Percentiles rank a stretch among this genome's conserved stretches.
Conservation (phyloP, 257 asterid species). For the Misopates orontium region DNA sequence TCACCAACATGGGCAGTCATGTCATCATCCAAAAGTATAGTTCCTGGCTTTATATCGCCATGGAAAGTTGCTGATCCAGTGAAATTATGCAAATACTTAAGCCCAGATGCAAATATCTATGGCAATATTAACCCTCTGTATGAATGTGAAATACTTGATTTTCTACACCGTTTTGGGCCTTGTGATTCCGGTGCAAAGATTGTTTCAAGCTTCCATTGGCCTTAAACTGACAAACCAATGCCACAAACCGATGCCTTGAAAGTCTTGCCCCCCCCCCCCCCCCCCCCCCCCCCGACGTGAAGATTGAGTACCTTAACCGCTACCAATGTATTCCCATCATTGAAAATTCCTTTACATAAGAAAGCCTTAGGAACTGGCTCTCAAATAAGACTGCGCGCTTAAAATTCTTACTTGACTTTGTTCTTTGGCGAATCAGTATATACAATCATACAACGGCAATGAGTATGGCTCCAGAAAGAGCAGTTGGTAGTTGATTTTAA, state of each 20-base stretch:
- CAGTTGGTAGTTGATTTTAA: constrained; percentile 1
- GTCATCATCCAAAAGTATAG: constrained; percentile 30
- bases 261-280: too few species aligned
- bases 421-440: constrained; percentile 9
- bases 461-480: constrained; percentile 6
- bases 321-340: constrained; percentile 9
- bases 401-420: neutral
- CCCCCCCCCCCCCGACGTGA: constrained; percentile 24
- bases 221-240: constrained; percentile 34
- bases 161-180: neutral
- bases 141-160: constrained; percentile 9
- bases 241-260: constrained; percentile 27
- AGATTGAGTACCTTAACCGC: constrained; percentile 40
- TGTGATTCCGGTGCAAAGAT: constrained; percentile 25
- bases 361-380: constrained; percentile 19
- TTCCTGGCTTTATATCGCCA: constrained; percentile 30
- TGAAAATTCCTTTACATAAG: constrained; percentile 33
- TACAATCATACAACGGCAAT: constrained; percentile 19
- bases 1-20: constrained; percentile 28
- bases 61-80: constrained; percentile 11
- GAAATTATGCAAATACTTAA: constrained; percentile 29
- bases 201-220: constrained; percentile 30
- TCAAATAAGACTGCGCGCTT: neutral
- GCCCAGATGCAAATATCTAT: constrained; percentile 29
- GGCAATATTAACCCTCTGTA: constrained; percentile 30